Conservation (phyloP, 176 grass and related monocot species). For the Puya raimondii region DNA sequence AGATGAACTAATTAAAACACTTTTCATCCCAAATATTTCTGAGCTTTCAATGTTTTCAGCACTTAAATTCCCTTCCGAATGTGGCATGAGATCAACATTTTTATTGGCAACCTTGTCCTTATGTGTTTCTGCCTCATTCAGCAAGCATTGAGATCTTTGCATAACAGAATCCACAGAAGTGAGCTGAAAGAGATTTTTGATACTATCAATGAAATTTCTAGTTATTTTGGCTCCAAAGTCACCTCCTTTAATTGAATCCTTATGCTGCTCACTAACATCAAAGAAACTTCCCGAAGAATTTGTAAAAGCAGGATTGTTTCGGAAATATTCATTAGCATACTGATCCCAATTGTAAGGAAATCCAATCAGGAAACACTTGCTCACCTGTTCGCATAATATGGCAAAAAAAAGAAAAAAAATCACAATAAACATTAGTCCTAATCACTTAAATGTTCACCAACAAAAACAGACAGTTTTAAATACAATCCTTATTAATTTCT, state of each 20-base stretch:
- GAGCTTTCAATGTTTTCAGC: not conserved
- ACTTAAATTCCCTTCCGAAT: not conserved
- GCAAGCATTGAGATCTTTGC: slow-evolving; percentile 5
- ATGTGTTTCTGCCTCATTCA: slow-evolving; percentile 1
- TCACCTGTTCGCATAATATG: slow-evolving; percentile 19
- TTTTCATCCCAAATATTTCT: not conserved
- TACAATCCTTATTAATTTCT: not conserved
- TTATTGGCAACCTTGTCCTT: not conserved
- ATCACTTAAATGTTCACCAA: slow-evolving; percentile 7
- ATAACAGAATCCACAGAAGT: not conserved
- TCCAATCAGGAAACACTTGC: slow-evolving; percentile 4
- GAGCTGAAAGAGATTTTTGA: slow-evolving; percentile 10
- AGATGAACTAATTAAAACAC: not conserved
- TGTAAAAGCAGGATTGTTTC: not conserved
- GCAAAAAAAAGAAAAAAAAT: slow-evolving; percentile 6
- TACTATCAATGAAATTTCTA: slow-evolving; percentile 20
- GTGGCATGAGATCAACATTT: slow-evolving; percentile 3
- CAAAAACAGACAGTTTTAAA: not conserved
- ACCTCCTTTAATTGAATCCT: slow-evolving; percentile 1
- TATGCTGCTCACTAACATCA: not conserved
- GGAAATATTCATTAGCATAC: slow-evolving; percentile 5
- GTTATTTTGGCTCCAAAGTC: slow-evolving; percentile 11
- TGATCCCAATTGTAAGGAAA: slow-evolving; percentile 11
- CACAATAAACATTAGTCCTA: not conserved
- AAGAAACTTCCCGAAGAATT: slow-evolving; percentile 12